Percentiles rank a stretch among this genome's conserved stretches.
Evolutionary conservation across 1,139 yeast genomes (phyloP).

Genomic region (Keqinozyma sinolaborantium): DNA sequence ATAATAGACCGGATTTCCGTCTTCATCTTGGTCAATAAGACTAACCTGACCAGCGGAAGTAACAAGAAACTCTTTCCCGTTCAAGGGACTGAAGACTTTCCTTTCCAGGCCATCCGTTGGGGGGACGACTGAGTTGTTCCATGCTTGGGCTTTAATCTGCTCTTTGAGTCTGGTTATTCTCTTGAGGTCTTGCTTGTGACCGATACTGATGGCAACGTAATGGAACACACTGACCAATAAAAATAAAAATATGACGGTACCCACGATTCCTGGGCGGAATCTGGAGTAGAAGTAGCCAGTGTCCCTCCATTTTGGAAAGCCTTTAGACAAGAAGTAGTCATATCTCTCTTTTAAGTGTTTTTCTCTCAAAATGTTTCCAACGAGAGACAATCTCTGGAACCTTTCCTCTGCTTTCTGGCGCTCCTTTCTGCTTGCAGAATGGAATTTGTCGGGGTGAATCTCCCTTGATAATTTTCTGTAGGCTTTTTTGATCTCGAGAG

Average conservation of each 20-base stretch:
- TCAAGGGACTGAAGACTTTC: slow-evolving; percentile 27
- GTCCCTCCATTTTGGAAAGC: slow-evolving; percentile 80
- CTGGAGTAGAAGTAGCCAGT: slow-evolving; percentile 49
- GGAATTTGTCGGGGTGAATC: slow-evolving; percentile 80
- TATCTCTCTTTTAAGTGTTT: slow-evolving; percentile 66
- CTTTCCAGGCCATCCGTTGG: slow-evolving; percentile 46
- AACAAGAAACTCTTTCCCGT: slow-evolving; percentile 61
- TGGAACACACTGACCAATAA: slow-evolving; percentile 56
- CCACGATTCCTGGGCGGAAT: slow-evolving; percentile 58
- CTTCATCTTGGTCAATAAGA: slow-evolving; percentile 51
- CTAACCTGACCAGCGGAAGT: slow-evolving; percentile 69
- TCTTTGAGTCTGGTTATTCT: slow-evolving; percentile 51
- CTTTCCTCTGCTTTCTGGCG: slow-evolving; percentile 50
- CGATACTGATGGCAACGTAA: slow-evolving; percentile 51
- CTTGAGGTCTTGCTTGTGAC: slow-evolving; percentile 56
- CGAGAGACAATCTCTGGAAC: slow-evolving; percentile 71
- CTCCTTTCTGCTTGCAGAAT: slow-evolving; percentile 36
- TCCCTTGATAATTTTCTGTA: slow-evolving; percentile 67
- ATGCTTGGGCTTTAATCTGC: slow-evolving; percentile 55
- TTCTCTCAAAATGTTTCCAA: slow-evolving; percentile 67
- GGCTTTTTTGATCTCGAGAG: slow-evolving; percentile 69
- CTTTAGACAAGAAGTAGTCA: slow-evolving; percentile 78
- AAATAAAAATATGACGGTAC: slow-evolving; percentile 49
- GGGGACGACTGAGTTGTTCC: slow-evolving; percentile 52
- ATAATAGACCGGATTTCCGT: slow-evolving; percentile 25